phyloP scores from a whole-genome alignment of 2,329 filamentous ascomycete genomes.

The Diaporthe sp. region DNA sequence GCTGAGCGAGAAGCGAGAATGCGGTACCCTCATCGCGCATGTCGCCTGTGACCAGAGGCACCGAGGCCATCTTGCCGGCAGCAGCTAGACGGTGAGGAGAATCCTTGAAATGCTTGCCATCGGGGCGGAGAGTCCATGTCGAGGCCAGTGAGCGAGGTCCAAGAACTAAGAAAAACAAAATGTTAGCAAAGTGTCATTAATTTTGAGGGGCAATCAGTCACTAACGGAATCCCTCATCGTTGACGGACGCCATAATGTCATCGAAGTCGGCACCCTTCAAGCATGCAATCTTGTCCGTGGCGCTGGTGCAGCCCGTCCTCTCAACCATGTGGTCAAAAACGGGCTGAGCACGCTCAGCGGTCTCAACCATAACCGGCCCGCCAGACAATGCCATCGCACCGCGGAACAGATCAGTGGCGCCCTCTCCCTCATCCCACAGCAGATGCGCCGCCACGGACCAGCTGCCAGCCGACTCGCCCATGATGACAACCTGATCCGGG shows the following conservation, averaged over 20 bases:
- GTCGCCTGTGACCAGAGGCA: neutral
- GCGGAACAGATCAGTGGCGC: neutral
- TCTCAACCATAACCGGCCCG: slow-evolving; percentile 15
- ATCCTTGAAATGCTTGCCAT: slow-evolving; percentile 9
- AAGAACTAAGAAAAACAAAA: neutral
- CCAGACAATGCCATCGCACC: slow-evolving; percentile 14
- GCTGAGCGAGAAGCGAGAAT: slow-evolving; percentile 6
- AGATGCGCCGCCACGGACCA: slow-evolving; percentile 60
- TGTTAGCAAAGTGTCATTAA: neutral
- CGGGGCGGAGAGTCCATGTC: neutral
- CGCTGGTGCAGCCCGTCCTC: neutral
- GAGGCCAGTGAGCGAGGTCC: slow-evolving; percentile 10
- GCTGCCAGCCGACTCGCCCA: slow-evolving; percentile 64
- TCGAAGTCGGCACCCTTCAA: slow-evolving; percentile 3
- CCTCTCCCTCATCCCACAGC: neutral
- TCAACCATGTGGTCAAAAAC: slow-evolving; percentile 1
- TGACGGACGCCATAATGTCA: neutral
- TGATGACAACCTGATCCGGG: slow-evolving; percentile 59
- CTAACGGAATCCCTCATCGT: neutral
- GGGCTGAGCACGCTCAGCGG: slow-evolving; percentile 1
- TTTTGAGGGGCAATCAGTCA: neutral
- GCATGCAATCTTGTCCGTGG: neutral
- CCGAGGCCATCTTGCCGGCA: neutral
- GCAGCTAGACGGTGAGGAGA: neutral
- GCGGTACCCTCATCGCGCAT: slow-evolving; percentile 1